Evolutionary conservation across 805 yeast species (phyloP).

Genomic region (Lipomyces yamadae): DNA sequence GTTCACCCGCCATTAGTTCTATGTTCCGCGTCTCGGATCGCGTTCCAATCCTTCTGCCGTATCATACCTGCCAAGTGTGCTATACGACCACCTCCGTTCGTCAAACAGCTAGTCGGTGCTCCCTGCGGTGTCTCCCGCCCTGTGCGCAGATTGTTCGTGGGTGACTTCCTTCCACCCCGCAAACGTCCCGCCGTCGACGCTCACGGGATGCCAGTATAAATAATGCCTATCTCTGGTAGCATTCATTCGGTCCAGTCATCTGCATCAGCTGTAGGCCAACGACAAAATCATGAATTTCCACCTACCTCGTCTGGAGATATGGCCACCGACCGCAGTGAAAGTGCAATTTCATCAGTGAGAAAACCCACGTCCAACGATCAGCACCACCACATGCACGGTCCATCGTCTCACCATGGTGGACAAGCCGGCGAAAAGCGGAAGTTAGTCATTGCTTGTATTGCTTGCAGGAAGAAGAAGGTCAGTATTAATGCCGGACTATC

Average conservation of each 20-base stretch:
- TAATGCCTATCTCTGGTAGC: not conserved
- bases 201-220: not conserved
- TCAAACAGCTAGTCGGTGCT: not conserved
- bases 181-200: not conserved
- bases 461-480: conserved; percentile 47
- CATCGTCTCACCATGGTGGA: conserved; percentile 5
- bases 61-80: too few species aligned
- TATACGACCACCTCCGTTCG: not conserved
- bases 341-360: not conserved
- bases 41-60: too few species aligned
- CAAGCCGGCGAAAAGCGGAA: conserved; percentile 37
- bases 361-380: not conserved
- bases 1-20: too few species aligned
- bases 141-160: not conserved
- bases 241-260: not conserved
- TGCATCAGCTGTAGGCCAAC: conserved; percentile 4
- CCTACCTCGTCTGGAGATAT: conserved; percentile 1
- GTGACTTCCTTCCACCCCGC: not conserved
- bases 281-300: not conserved
- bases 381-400: not conserved
- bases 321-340: not conserved
- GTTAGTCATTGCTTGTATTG: conserved; percentile 46
- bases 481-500: not conserved
- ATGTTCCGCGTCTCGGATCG: too few species aligned
- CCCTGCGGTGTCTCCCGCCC: not conserved